Percentiles rank a stretch among this genome's conserved stretches.
Evolutionary conservation across 2,329 filamentous ascomycete species (phyloP).

Genomic region (Stagonosporopsis chrysanthemi): DNA sequence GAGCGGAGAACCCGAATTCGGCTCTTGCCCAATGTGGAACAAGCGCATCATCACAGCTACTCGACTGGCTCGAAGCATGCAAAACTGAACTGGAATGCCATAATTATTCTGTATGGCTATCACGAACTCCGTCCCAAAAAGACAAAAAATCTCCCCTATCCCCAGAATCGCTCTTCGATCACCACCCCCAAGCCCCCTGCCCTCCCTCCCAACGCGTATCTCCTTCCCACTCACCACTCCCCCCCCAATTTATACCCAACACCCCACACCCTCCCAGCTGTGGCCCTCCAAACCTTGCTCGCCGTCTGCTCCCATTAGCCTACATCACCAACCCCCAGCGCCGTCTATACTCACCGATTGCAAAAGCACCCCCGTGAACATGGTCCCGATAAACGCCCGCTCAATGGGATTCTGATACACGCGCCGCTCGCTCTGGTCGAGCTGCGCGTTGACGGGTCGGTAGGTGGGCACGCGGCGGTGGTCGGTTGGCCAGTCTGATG

Average conservation of each 20-base stretch:
- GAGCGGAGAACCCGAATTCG: background rate
- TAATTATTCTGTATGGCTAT: background rate
- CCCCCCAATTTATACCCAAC: constrained; percentile 63
- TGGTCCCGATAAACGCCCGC: constrained; percentile 57
- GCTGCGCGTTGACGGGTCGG: constrained; percentile 55
- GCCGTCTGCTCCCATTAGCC: constrained; percentile 41
- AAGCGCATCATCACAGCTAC: background rate
- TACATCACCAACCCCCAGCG: background rate
- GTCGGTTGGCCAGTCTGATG: constrained; percentile 56
- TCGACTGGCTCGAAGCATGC: too few species aligned
- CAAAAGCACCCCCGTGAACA: constrained; percentile 59
- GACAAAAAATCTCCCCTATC: too few species aligned
- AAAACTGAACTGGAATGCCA: background rate
- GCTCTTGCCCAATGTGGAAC: background rate
- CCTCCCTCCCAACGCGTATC: too few species aligned
- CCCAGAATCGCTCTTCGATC: too few species aligned
- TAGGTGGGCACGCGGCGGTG: constrained; percentile 58
- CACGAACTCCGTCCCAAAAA: background rate
- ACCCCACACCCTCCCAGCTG: constrained; percentile 58
- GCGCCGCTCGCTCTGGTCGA: constrained; percentile 54
- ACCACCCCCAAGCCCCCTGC: too few species aligned
- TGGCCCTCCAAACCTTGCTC: constrained; percentile 59
- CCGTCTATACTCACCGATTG: constrained; percentile 51
- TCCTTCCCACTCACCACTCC: constrained; percentile 55
- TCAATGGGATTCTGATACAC: constrained; percentile 56